Conservation (phyloP, 1,284 basidiomycete species). For the Puccinia horiana region DNA sequence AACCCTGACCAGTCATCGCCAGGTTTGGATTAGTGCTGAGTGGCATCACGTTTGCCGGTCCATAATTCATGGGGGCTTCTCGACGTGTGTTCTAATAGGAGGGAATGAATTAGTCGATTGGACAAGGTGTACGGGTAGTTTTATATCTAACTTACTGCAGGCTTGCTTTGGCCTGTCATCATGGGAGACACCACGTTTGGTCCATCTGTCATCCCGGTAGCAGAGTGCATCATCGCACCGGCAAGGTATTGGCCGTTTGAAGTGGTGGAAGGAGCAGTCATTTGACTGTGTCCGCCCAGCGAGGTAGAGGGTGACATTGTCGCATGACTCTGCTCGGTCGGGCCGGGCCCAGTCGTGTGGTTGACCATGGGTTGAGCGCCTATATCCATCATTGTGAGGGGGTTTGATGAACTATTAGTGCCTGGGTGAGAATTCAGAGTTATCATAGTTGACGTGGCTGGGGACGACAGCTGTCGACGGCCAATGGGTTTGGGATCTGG, state of each 20-base stretch:
- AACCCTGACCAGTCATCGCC: too few species aligned
- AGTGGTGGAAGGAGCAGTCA: background rate
- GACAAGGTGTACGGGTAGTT: background rate
- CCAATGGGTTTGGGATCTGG: background rate
- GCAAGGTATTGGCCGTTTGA: too few species aligned
- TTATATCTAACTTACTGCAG: background rate
- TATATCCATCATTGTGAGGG: background rate
- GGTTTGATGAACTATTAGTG: background rate
- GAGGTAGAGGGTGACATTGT: background rate
- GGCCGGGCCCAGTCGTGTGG: background rate
- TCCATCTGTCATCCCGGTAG: too few species aligned
- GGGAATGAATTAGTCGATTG: background rate
- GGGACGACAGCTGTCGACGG: background rate
- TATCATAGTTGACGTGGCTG: background rate
- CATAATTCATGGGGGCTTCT: background rate
- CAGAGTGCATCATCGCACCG: too few species aligned
- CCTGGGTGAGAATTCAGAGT: background rate
- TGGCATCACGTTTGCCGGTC: too few species aligned
- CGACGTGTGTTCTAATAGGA: background rate
- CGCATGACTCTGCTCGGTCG: too few species aligned
- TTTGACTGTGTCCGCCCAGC: background rate
- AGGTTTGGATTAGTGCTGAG: background rate
- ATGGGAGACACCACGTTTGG: background rate
- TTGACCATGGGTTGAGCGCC: background rate
- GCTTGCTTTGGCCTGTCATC: background rate